Base-by-base conservation (phyloP, 768 basidiomycete genomes). In the Leccinum longicurvipes region DNA sequence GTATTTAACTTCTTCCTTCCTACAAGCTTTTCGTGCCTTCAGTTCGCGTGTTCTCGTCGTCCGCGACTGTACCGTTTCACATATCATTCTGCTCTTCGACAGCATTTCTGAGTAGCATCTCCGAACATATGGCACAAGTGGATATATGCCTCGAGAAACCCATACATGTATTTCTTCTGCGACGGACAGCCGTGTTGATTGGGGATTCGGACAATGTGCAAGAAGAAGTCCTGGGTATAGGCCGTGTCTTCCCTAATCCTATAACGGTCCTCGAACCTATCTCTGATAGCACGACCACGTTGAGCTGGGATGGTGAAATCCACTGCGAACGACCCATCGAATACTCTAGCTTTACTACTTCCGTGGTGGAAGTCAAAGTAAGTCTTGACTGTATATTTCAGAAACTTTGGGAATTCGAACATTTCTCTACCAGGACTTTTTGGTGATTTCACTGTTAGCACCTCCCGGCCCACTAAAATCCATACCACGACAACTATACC, bases 291-390 rank as follows among this genome's bases (percentile, higher is more conserved):
- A 67, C 73, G 28, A 71, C 69, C 36, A 74, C 78, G 53, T 64
- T 83, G 5, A 85, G 85, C 63, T 89, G 85, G 80, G 82, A 82
- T 57, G 86, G 87, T 15, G 77, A 82, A 59, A 63, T 87, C 17
- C 67, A 66, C 15, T 71, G 75, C 51, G 67, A 74, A 3, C 64
- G 63, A 11, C 68, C 77, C 25, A 65, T 80, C 27, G 67, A 67
- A 15, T 74, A 73, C 47, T 78, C 81, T 50, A 74, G 81, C 8
- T 88, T 88, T 69, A 65, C 59, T n/a, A 75, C 77, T 3, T 74
- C 73, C 1, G 73, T 76, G 46, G 65, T 85, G 34, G 63, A 73
- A 31, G 78, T 86, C 53, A 80, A 77, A 77, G 84, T 84, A 53
- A 61, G 72, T 58, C 25, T 14, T 21, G 28, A 45, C 50, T 25